These are phyloP conservation scores for Ziziphus jujuba DNA, from an alignment of 306 rosid genomes.

Conservation along the genomic window DNA sequence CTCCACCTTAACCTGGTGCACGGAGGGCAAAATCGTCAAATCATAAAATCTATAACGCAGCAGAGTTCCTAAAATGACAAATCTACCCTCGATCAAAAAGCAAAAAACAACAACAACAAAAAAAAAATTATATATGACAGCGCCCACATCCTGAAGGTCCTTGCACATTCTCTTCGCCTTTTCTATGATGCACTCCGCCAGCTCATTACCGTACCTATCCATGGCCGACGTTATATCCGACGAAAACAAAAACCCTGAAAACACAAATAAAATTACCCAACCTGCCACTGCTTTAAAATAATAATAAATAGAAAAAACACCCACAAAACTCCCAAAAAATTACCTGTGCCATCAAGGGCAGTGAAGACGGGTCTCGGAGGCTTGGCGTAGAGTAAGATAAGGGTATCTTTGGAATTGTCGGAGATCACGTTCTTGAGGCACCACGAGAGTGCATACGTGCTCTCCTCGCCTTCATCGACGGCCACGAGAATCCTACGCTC, in stretches of 20 bases:
- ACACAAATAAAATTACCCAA: slow-evolving; percentile 1
- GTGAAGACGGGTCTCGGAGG: slow-evolving; percentile 50
- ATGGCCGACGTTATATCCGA: slow-evolving; percentile 49
- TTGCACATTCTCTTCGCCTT: slow-evolving; percentile 62
- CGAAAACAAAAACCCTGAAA: slow-evolving; percentile 69
- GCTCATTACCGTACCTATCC: slow-evolving; percentile 54
- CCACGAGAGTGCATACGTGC: slow-evolving; percentile 82
- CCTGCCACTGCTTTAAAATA: neutral
- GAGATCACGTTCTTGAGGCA: slow-evolving; percentile 56
- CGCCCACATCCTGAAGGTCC: slow-evolving; percentile 46
- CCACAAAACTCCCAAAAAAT: neutral
- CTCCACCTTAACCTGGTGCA: slow-evolving; percentile 53
- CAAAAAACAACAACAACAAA: neutral
- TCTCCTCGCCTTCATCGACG: slow-evolving; percentile 88
- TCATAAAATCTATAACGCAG: neutral
- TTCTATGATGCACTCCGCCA: slow-evolving; percentile 54
- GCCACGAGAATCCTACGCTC: slow-evolving; percentile 78
- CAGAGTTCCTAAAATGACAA: slow-evolving; percentile 1
- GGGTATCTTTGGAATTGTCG: slow-evolving; percentile 56
- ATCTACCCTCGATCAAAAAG: neutral
- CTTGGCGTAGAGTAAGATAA: slow-evolving; percentile 66
- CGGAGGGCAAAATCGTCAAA: neutral
- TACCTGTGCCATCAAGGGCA: slow-evolving; percentile 73
- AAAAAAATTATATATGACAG: neutral
- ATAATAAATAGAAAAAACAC: too few species aligned